Evolutionary conservation across 768 basidiomycete genomes (phyloP), one percentile per base, ranked within the genome.

Genomic region (Myochromella boudieri): DNA sequence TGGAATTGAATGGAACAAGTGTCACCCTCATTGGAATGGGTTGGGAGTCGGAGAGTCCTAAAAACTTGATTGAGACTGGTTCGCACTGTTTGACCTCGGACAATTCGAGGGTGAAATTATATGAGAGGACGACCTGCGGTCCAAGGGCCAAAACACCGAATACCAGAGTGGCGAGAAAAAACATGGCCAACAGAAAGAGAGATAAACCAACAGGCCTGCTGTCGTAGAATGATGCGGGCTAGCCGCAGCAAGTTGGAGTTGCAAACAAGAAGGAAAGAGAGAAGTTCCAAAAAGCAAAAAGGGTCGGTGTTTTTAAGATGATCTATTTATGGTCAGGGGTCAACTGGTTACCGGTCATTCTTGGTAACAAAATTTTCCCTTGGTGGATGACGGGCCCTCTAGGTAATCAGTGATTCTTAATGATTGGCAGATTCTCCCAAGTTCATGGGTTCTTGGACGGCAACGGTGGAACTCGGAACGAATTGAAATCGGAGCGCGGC

Each of bases 61-160:
- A 53, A 52, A 82, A 77, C 21, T 64, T 58, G 37, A 83, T 62
- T 27, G 61, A 62, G 46, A 82, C 72, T 12, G 71, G 69, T 50
- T 69, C 72, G 64, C 83, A 84, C 60, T 85, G 80, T 45, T 68
- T 57, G 51, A 80, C 74, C 22, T 63, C 44, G 17, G 78, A 75
- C 46, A 74, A 62, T 17, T 62, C 58, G 56, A 76, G 68, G 43
- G 66, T 61, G 52, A 72, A 63, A 53, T 53, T 54, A 15, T 44
- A 40, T 44, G 64, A 59, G 55, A 67, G 64, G 58, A 68, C 69
- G 65, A 62, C 69, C 70, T 68, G 72, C 66, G 69, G 65, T 60
- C 66, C 65, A 31, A 70, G 52, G 34, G 60, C 62, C 38, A 74
- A 52, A 39, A 67, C 41, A 56, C 48, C 54, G 48, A 67, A 56